Evolutionary conservation across 2,329 filamentous ascomycete genomes (phyloP).

Genomic region (Penicillium sp.): DNA sequence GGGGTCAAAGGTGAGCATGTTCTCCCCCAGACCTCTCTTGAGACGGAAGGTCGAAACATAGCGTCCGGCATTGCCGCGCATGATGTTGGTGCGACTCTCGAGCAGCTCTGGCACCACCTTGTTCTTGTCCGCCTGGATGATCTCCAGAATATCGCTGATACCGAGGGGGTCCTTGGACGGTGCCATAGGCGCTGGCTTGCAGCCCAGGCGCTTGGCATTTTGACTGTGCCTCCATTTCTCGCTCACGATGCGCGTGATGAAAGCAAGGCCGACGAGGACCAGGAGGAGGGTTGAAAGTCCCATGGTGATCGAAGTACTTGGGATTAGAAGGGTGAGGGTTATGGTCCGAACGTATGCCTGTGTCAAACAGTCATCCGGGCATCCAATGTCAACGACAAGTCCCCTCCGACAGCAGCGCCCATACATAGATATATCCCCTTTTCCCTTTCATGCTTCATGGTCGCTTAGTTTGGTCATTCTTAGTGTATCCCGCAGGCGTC

Average conservation of each 20-base stretch:
- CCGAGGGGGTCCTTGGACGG: background rate
- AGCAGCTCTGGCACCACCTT: background rate
- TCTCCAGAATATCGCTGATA: background rate
- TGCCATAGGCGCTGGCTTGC: background rate
- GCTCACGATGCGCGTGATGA: background rate
- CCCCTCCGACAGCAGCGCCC: background rate
- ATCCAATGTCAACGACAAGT: background rate
- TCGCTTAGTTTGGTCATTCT: background rate
- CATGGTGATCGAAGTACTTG: background rate
- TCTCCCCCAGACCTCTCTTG: too few relatives aligned
- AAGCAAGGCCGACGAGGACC: background rate
- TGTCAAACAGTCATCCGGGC: background rate
- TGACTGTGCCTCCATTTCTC: background rate
- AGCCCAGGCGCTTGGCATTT: background rate
- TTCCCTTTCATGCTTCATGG: background rate
- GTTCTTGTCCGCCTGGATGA: background rate
- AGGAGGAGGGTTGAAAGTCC: background rate
- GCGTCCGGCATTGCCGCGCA: too few relatives aligned
- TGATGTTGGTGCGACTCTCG: too few relatives aligned
- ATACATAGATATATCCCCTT: background rate
- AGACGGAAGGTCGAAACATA: too few relatives aligned
- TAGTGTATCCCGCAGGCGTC: background rate
- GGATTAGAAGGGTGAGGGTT: background rate
- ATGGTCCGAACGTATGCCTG: background rate
- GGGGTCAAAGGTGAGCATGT: too few relatives aligned